Conservation (phyloP, 2,329 filamentous ascomycete genomes). For the Ophiognomonia clavigignenti-juglandacearum region DNA sequence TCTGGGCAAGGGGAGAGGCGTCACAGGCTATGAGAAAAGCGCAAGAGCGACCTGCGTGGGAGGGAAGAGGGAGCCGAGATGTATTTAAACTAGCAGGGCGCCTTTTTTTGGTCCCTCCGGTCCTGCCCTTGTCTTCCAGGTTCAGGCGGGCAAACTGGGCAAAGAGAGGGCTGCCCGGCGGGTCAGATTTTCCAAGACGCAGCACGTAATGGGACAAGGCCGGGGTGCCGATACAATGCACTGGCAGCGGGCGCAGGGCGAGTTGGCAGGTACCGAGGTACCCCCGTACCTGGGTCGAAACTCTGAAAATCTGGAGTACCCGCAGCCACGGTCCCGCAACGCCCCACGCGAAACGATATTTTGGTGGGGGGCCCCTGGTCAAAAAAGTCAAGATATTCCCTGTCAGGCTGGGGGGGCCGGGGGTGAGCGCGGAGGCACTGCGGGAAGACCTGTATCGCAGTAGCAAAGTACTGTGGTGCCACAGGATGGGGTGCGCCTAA, state of each 20-base stretch:
- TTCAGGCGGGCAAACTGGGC: slow-evolving; percentile 2
- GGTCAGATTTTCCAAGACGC: slow-evolving; percentile 9
- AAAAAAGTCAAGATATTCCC: too few relatives aligned
- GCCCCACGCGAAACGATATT: slow-evolving; percentile 6
- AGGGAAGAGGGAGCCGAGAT: slow-evolving; percentile 27
- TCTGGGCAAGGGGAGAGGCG: slow-evolving; percentile 21
- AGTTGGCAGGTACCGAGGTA: slow-evolving; percentile 6
- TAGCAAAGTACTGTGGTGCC: too few relatives aligned
- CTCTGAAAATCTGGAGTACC: background rate
- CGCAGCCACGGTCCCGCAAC: background rate
- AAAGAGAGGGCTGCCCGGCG: too few relatives aligned
- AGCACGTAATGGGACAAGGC: slow-evolving; percentile 17
- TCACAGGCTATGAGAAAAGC: slow-evolving; percentile 24
- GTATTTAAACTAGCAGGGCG: slow-evolving; percentile 15
- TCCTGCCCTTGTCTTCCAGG: slow-evolving; percentile 3
- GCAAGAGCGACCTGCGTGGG: slow-evolving; percentile 23
- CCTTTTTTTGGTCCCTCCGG: slow-evolving; percentile 12
- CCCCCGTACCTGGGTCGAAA: background rate
- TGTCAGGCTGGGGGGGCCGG: slow-evolving; percentile 10
- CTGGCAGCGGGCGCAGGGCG: slow-evolving; percentile 1
- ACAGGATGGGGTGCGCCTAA: slow-evolving; percentile 2
- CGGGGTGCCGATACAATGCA: slow-evolving; percentile 10
- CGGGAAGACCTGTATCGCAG: too few relatives aligned
- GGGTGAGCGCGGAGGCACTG: background rate
- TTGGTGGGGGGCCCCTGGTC: slow-evolving; percentile 14